Evolutionary conservation across 805 yeast genomes (phyloP), one percentile per base, ranked within the genome.

Genomic region (Vanderwaltozyma tropicalis): DNA sequence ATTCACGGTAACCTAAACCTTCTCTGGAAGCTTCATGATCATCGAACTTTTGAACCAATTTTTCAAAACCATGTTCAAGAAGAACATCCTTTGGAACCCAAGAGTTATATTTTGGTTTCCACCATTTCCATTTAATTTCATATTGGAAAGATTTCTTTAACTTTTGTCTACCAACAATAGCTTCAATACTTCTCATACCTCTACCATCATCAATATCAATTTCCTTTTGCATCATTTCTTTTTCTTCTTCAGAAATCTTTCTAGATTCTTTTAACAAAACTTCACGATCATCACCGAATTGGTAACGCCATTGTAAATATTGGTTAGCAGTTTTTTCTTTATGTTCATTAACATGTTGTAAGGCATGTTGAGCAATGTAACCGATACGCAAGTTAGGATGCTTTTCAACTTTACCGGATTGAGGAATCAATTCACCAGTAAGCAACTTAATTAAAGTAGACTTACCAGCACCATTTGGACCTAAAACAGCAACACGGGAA

Each of bases 391-490:
- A 72, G 65, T 89, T 89, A 47, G 97, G 97, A 68, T 89, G 98
- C 64, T 92, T 92, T 68, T 92, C 96, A 40, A 89, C 96, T 44
- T 76, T 79, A 55, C 98, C 98, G 41, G 66, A 72, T 45, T 76
- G 72, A 17, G 98, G 96, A 39, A 83, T 74, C 41, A 86, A 69
- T 63, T 89, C 98, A 47, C 85, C 98, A 9, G 97, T 92, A 50
- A 89, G 71, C 38, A 92, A 69, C 64, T 89, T 89, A 64, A 92
- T 89, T 55, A 92, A 72, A 14, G 98, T 89, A 11, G 96, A 86
- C 63, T 89, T 89, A 68, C 98, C 98, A 37, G 98, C 98, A 72
- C 98, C 98, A 61, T 89, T 89, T 44, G 97, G 96, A 39, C 98
- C 98, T 41, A 92, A 66, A 53, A 92, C 78, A 32, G 97, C 97